Evolutionary conservation across 2,329 filamentous ascomycete genomes (phyloP).

Genomic region (Ascochyta viciae-villosae): DNA sequence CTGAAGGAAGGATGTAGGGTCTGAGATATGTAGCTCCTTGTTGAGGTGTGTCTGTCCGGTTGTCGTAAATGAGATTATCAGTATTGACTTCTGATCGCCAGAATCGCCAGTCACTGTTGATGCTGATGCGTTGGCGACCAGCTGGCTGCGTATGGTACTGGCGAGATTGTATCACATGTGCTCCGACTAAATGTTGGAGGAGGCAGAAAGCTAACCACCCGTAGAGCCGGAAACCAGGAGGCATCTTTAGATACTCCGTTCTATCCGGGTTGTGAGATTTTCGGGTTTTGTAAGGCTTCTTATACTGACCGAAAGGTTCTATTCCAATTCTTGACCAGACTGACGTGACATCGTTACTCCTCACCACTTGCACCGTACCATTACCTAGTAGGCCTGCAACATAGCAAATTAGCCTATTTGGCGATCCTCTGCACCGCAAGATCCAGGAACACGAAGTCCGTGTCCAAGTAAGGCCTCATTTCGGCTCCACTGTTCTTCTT

Average conservation of each 20-base stretch:
- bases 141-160: background rate
- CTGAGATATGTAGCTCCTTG: constrained; percentile 33
- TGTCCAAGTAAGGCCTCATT: background rate
- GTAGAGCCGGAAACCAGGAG: background rate
- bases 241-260: background rate
- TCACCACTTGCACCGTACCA: background rate
- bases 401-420: constrained; percentile 1
- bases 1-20: constrained; percentile 51
- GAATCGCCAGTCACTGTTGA: constrained; percentile 50
- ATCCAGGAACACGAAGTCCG: background rate
- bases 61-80: constrained; percentile 44
- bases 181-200: background rate
- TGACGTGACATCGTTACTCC: background rate
- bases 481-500: background rate
- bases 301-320: background rate
- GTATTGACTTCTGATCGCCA: constrained; percentile 42
- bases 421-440: background rate
- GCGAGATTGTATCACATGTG: background rate
- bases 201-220: background rate
- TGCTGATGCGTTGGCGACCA: constrained; percentile 36
- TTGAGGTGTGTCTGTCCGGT: constrained; percentile 16
- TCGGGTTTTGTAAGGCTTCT: background rate
- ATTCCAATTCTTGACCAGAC: background rate
- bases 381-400: background rate
- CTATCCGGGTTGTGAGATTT: too few species aligned